phyloP scores from a whole-genome alignment of 176 grass and related monocot species.

The Elymus sibiricus region DNA sequence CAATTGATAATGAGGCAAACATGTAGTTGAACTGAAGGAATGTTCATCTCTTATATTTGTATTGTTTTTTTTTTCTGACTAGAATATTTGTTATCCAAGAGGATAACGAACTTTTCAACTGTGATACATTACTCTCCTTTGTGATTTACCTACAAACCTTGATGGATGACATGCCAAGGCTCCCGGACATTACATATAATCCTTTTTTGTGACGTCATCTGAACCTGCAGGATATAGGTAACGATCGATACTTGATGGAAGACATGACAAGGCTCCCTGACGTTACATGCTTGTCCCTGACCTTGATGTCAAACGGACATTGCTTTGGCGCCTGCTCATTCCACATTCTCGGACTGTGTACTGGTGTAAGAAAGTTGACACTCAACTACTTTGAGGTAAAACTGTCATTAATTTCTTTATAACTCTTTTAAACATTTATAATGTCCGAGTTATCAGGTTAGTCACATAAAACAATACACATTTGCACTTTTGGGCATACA shows the following conservation, averaged over 20 bases:
- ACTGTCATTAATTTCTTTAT: background rate
- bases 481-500: background rate
- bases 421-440: background rate
- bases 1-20: too few relatives aligned
- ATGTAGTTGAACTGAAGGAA: background rate
- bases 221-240: background rate
- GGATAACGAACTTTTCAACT: background rate
- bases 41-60: background rate
- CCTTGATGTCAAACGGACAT: background rate
- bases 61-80: background rate
- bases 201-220: background rate
- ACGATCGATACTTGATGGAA: slow-evolving; percentile 1
- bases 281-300: background rate
- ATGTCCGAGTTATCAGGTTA: background rate
- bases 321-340: background rate
- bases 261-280: slow-evolving; percentile 10
- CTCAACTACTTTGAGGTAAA: background rate
- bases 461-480: background rate
- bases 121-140: background rate
- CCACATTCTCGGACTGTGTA: slow-evolving; percentile 4
- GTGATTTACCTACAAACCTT: background rate
- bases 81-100: background rate
- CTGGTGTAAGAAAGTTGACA: background rate
- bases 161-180: background rate
- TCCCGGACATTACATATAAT: background rate